Conservation (phyloP, 495 filamentous ascomycete species). For the Hyaloscypha finlandica region DNA sequence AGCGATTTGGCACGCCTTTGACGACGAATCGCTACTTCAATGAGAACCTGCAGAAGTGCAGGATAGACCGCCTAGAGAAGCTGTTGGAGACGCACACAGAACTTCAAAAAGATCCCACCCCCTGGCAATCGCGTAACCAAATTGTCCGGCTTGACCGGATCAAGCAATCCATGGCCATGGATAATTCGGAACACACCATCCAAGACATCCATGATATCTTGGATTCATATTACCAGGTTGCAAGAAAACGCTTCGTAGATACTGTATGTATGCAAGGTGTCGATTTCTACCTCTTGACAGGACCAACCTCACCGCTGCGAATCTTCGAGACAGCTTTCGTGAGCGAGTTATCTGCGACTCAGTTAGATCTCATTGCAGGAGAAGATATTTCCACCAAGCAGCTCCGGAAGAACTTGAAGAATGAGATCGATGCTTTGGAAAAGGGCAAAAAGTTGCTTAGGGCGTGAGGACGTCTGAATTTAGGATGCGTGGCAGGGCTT, state of each 20-base stretch:
- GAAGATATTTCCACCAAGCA: slow-evolving; percentile 41
- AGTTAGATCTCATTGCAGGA: slow-evolving; percentile 49
- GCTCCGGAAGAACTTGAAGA: slow-evolving; percentile 39
- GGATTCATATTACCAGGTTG: slow-evolving; percentile 44
- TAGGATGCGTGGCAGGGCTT: no score
- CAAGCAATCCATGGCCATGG: slow-evolving; percentile 4
- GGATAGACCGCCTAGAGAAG: not conserved
- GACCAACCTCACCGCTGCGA: not conserved
- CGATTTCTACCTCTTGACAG: slow-evolving; percentile 11
- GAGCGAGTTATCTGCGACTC: slow-evolving; percentile 34
- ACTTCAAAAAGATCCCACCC: not conserved
- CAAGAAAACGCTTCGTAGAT: slow-evolving; percentile 46
- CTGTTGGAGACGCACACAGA: slow-evolving; percentile 12
- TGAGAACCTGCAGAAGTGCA: no score
- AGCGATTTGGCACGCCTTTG: no score
- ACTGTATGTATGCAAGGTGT: slow-evolving; percentile 28
- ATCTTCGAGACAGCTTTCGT: slow-evolving; percentile 15
- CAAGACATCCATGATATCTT: slow-evolving; percentile 43
- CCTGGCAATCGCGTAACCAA: not conserved
- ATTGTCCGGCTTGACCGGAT: slow-evolving; percentile 1
- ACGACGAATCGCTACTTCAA: no score
- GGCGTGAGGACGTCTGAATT: slow-evolving; percentile 1
- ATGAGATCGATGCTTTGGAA: slow-evolving; percentile 45
- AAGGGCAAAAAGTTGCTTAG: slow-evolving; percentile 24
- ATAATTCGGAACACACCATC: slow-evolving; percentile 12